Conservation (phyloP, 2,329 filamentous ascomycete genomes). For the Ceratocystis colombiana region DNA sequence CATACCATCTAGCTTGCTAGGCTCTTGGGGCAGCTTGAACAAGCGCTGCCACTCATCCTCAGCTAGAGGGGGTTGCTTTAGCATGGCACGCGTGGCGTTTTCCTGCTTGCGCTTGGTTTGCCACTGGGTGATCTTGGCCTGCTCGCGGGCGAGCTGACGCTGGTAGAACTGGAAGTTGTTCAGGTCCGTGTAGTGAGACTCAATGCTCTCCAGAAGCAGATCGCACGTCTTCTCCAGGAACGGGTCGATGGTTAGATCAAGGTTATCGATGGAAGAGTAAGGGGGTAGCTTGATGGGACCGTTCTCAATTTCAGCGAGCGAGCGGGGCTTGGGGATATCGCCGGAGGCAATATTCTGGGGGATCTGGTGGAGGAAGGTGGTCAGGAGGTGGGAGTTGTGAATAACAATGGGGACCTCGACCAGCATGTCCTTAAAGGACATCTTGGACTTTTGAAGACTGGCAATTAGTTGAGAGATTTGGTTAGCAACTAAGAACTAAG, state of each 20-base stretch:
- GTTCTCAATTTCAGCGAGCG: slow-evolving; percentile 65
- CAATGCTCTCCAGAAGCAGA: slow-evolving; percentile 88
- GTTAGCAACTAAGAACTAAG: slow-evolving; percentile 14
- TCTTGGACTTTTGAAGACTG: slow-evolving; percentile 87
- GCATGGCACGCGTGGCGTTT: slow-evolving; percentile 71
- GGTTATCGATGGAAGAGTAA: slow-evolving; percentile 76
- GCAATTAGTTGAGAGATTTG: not conserved
- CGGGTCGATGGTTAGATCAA: slow-evolving; percentile 90
- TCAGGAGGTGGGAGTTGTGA: slow-evolving; percentile 96
- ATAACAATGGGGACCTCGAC: slow-evolving; percentile 79
- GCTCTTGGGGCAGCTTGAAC: slow-evolving; percentile 95
- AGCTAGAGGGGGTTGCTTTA: slow-evolving; percentile 79
- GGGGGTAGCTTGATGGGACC: slow-evolving; percentile 56
- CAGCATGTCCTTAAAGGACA: slow-evolving; percentile 89
- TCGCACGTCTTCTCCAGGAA: slow-evolving; percentile 98
- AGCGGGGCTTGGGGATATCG: slow-evolving; percentile 62
- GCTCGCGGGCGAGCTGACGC: slow-evolving; percentile 83
- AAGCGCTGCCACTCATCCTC: slow-evolving; percentile 98
- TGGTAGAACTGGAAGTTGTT: slow-evolving; percentile 99
- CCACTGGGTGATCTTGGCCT: slow-evolving; percentile 93
- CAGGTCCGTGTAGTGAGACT: slow-evolving; percentile 94
- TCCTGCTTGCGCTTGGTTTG: slow-evolving; percentile 94
- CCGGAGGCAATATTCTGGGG: slow-evolving; percentile 50
- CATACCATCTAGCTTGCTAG: slow-evolving; percentile 84
- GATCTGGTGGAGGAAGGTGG: slow-evolving; percentile 86